A percentile compares a stretch with the other conserved stretches of the same genome.
Conservation (phyloP, 306 rosid species). For the Vigna trinervia region DNA sequence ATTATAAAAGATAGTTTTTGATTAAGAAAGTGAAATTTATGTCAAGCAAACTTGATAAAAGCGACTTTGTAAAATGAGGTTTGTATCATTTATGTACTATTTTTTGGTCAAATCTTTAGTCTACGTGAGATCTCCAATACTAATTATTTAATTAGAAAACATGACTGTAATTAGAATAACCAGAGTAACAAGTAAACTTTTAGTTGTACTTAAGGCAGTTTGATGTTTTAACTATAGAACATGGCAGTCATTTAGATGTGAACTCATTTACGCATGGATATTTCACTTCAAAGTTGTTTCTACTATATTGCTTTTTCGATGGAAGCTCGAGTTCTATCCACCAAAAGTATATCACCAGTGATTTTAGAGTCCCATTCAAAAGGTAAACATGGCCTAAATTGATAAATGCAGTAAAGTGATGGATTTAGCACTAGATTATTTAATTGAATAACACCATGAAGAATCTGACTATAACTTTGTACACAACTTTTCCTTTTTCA, state of each 20-base stretch:
- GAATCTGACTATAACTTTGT: slow-evolving; percentile 24
- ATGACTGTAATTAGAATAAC: too few species aligned
- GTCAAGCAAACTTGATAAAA: too few species aligned
- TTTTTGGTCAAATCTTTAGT: too few species aligned
- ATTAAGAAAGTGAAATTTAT: too few species aligned
- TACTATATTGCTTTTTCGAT: background rate
- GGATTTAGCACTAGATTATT: slow-evolving; percentile 4
- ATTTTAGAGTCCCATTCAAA: background rate
- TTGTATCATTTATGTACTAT: too few species aligned
- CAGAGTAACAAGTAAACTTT: background rate
- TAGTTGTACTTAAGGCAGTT: background rate
- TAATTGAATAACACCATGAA: slow-evolving; percentile 25
- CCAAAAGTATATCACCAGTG: background rate
- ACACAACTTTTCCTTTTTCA: slow-evolving; percentile 15
- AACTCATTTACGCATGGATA: background rate
- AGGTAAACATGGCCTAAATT: background rate
- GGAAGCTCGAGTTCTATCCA: slow-evolving; percentile 4
- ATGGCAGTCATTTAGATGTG: too few species aligned
- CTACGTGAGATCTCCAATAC: too few species aligned
- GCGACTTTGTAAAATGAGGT: too few species aligned
- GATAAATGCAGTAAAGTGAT: slow-evolving; percentile 22
- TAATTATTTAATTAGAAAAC: too few species aligned
- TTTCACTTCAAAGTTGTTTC: background rate
- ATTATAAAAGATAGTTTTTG: too few species aligned
- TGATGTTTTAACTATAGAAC: background rate